These are phyloP conservation scores for Penicillium fimorum DNA, from an alignment of 495 filamentous ascomycete species.

Conservation along the genomic window DNA sequence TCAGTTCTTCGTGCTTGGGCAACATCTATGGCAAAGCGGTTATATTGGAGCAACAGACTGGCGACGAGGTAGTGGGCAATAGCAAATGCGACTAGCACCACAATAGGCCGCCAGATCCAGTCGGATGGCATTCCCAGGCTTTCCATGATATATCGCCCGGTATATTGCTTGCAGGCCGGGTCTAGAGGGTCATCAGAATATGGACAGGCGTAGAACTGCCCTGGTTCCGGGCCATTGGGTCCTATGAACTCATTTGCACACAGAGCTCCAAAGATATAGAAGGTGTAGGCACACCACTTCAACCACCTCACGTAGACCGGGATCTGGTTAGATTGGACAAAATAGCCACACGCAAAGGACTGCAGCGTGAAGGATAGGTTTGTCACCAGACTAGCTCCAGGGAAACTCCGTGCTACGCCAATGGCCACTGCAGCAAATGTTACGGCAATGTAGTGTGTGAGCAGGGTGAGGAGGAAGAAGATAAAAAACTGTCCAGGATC, in stretches of 20 bases:
- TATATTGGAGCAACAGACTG: conserved; percentile 55
- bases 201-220: conserved; percentile 67
- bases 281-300: conserved; percentile 57
- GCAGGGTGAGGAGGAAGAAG: conserved; percentile 61
- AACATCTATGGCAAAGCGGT: conserved; percentile 59
- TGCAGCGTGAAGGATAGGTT: conserved; percentile 72
- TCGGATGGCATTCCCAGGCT: conserved; percentile 60
- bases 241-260: conserved; percentile 67
- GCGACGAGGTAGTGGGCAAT: conserved; percentile 57
- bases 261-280: conserved; percentile 66
- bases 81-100: conserved; percentile 56
- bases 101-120: conserved; percentile 63
- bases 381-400: conserved; percentile 59
- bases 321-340: conserved; percentile 67
- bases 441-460: conserved; percentile 67
- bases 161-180: conserved; percentile 63
- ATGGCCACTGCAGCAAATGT: conserved; percentile 60
- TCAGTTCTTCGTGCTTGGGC: conserved; percentile 54
- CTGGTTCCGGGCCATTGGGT: conserved; percentile 31
- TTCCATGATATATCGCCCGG: conserved; percentile 63
- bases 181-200: conserved; percentile 52
- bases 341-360: conserved; percentile 68
- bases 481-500: conserved; percentile 61
- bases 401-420: conserved; percentile 58
- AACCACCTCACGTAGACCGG: conserved; percentile 72